Evolutionary conservation across 176 grass and related monocot species (phyloP), one percentile per base, ranked within the genome.

Genomic region (Hyparrhenia diplandra): DNA sequence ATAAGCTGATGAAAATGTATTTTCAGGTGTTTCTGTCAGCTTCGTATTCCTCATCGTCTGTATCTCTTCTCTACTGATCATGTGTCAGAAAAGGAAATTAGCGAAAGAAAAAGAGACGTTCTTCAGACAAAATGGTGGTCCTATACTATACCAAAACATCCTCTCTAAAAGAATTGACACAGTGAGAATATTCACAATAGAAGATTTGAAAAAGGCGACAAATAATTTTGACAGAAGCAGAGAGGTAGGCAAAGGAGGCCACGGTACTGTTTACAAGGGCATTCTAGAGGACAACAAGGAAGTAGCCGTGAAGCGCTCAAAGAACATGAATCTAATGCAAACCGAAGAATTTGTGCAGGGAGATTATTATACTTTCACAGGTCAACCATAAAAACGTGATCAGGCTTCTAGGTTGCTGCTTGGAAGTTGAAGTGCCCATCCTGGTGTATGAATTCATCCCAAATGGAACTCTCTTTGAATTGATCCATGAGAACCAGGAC

Each of bases 51-150:
- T 57, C 49, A 58, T 57, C 0, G 0, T 34, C 0, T 36, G 30
- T 36, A 5, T 24, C 47, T 75, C 4, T 23, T 6, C 2, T 58
- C 0, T 14, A 1, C 9, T 75, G 2, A 16, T 8, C 3, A 5
- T 8, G 51, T 58, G 12, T 5, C 2, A 57, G 14, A 35, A 12
- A 74, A 57, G 18, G 12, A 58, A 10, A 21, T 4, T 75, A 1
- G 73, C 60, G 3, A 16, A 64, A 86, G 62, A 78, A 3, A 78
- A 78, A 40, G 18, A 65, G 6, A 45, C 0, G 3, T 75, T 75
- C 49, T 75, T 75, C 72, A 75, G 20, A 36, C 69, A 82, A n/a
- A 82, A 82, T 74, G 80, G 80, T 20, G 80, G 80, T 24, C 80
- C 63, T 18, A 36, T 82, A 51, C 25, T 82, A 64, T 82, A 64